Evolutionary conservation across 2,329 filamentous ascomycete species (phyloP).

Genomic region (Beauveria bassiana): DNA sequence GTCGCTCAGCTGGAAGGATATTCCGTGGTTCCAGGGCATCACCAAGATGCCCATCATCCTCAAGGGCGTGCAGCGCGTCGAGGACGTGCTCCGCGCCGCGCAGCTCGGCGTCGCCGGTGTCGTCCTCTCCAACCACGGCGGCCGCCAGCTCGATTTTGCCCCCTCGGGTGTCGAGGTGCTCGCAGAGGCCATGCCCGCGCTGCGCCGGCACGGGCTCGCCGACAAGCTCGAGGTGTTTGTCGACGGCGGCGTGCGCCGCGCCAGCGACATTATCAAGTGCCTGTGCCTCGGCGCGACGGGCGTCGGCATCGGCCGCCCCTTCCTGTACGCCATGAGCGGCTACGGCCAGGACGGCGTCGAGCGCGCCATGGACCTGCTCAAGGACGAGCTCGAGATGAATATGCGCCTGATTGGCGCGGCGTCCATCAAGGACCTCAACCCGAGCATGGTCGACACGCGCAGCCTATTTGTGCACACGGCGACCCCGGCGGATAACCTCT

Average conservation of each 20-base stretch:
- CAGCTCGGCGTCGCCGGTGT: constrained; percentile 79
- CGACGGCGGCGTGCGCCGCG: constrained; percentile 83
- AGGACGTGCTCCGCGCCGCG: constrained; percentile 84
- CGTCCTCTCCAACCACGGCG: constrained; percentile 92
- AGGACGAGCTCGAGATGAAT: constrained; percentile 98
- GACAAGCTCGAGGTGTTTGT: constrained; percentile 79
- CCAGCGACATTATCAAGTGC: constrained; percentile 92
- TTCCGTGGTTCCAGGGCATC: constrained; percentile 84
- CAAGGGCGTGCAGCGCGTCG: constrained; percentile 93
- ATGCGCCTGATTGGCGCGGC: constrained; percentile 87
- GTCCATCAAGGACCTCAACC: constrained; percentile 68
- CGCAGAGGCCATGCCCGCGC: constrained; percentile 84
- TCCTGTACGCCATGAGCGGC: constrained; percentile 91
- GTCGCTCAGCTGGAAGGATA: constrained; percentile 84
- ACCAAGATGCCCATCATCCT: constrained; percentile 93
- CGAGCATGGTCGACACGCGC: constrained; percentile 70
- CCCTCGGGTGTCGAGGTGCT: constrained; percentile 84
- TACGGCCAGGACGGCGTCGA: constrained; percentile 86
- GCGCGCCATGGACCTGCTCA: constrained; percentile 82
- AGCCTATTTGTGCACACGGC: constrained; percentile 52
- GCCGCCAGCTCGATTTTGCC: constrained; percentile 86
- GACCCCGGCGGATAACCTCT: constrained; percentile 42
- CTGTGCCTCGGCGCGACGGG: constrained; percentile 86
- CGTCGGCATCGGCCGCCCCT: constrained; percentile 89
- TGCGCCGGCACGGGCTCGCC: constrained; percentile 65